These are phyloP conservation scores for Pichia sp. DNA, from an alignment of 1,139 yeast genomes.

Conservation along the genomic window DNA sequence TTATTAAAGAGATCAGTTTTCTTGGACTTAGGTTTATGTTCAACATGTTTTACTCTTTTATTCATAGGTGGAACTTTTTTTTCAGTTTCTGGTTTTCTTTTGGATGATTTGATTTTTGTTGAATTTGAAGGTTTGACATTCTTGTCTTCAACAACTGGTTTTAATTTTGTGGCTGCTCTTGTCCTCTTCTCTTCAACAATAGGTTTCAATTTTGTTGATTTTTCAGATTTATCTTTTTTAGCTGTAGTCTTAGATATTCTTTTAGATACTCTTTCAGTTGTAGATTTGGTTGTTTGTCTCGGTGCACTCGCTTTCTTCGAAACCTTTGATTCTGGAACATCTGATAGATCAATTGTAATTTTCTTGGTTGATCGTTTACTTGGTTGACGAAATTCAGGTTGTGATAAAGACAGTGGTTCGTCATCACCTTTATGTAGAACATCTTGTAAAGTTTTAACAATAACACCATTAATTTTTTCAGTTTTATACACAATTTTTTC, in stretches of 20 bases:
- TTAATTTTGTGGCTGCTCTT: not conserved
- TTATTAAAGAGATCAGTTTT: not conserved
- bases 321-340: not conserved
- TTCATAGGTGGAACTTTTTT: not conserved
- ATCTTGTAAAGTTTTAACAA: constrained; percentile 55
- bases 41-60: not conserved
- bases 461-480: constrained; percentile 39
- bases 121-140: not conserved
- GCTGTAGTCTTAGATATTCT: not conserved
- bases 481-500: constrained; percentile 63
- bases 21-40: not conserved
- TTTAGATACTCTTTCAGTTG: not conserved
- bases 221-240: not conserved
- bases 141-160: not conserved
- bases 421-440: constrained; percentile 33
- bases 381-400: constrained; percentile 10
- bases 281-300: not conserved
- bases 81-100: not conserved
- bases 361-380: not conserved
- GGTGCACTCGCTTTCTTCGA: not conserved
- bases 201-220: too few relatives aligned
- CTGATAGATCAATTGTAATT: constrained; percentile 3
- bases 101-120: not conserved
- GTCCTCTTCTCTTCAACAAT: not conserved
- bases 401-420: not conserved